Percentiles rank a stretch among this genome's conserved stretches.
Conservation (phyloP, 495 filamentous ascomycete genomes). For the Penicillium dipodomyicola region DNA sequence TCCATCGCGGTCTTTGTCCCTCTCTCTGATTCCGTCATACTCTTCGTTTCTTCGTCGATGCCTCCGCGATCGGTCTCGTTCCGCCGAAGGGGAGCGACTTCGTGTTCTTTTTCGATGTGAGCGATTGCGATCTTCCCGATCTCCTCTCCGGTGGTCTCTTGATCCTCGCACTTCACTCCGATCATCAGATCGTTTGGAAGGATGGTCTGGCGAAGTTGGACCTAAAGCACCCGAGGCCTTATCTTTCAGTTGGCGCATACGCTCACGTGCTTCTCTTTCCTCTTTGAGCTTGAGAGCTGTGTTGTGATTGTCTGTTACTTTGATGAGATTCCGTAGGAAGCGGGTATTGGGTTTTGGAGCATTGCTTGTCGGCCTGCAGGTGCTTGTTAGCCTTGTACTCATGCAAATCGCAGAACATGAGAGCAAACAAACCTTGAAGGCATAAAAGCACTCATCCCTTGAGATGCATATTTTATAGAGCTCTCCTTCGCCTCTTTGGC, state of each 20-base stretch:
- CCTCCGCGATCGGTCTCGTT: conserved; percentile 32
- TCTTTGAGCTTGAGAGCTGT: conserved; percentile 81
- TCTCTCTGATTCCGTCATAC: conserved; percentile 23
- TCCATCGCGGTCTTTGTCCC: conserved; percentile 22
- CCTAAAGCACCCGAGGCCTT: conserved; percentile 21
- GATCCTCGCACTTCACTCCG: conserved; percentile 20
- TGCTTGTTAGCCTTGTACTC: conserved; percentile 7
- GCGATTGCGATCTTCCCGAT: conserved; percentile 16
- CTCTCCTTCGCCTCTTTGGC: conserved; percentile 68
- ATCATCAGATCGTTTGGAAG: conserved; percentile 16
- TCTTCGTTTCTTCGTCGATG: conserved; percentile 26
- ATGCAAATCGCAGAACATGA: neutral
- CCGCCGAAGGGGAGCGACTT: conserved; percentile 29
- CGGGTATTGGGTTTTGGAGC: conserved; percentile 89
- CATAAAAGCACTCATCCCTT: conserved; percentile 69
- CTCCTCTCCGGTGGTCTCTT: conserved; percentile 18
- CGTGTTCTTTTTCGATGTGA: conserved; percentile 33
- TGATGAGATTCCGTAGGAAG: conserved; percentile 85
- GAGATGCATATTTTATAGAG: conserved; percentile 67
- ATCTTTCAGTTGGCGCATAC: conserved; percentile 50
- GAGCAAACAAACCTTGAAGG: conserved; percentile 59
- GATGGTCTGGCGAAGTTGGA: conserved; percentile 31
- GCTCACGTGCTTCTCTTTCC: conserved; percentile 59
- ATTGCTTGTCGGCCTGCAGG: conserved; percentile 51
- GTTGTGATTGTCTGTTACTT: conserved; percentile 87